Evolutionary conservation across 2,329 filamentous ascomycete genomes (phyloP).

Genomic region (Paraphaeosphaeria minitans): DNA sequence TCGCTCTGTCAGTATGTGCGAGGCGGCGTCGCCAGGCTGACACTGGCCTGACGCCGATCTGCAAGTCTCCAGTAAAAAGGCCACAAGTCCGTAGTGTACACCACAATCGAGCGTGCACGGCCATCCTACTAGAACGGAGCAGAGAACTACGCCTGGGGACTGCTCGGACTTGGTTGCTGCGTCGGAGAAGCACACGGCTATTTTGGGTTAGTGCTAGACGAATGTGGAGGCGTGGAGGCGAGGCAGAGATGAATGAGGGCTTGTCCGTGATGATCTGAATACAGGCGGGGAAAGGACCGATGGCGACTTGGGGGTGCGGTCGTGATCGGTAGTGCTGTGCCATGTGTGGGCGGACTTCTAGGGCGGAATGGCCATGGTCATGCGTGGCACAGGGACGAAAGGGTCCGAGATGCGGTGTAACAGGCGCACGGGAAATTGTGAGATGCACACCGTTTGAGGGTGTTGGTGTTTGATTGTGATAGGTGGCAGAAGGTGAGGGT

Average conservation of each 20-base stretch:
- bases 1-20: background rate
- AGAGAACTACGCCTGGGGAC: background rate
- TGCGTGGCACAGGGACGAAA: background rate
- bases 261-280: conserved; percentile 4
- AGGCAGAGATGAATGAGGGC: background rate
- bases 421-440: background rate
- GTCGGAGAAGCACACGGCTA: conserved; percentile 4
- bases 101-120: background rate
- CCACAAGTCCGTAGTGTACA: conserved; percentile 1
- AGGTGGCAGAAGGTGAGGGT: background rate
- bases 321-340: background rate
- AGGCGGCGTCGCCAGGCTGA: conserved; percentile 3
- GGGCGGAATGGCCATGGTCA: background rate
- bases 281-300: background rate
- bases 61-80: background rate
- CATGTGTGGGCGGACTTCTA: background rate
- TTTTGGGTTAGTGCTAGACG: background rate
- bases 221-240: background rate
- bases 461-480: background rate
- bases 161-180: conserved; percentile 1
- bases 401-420: conserved; percentile 2
- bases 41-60: background rate
- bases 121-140: background rate
- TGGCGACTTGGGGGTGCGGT: background rate
- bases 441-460: background rate